phyloP scores from a whole-genome alignment of 176 grass and related monocot species.

The Ensete glaucum region DNA sequence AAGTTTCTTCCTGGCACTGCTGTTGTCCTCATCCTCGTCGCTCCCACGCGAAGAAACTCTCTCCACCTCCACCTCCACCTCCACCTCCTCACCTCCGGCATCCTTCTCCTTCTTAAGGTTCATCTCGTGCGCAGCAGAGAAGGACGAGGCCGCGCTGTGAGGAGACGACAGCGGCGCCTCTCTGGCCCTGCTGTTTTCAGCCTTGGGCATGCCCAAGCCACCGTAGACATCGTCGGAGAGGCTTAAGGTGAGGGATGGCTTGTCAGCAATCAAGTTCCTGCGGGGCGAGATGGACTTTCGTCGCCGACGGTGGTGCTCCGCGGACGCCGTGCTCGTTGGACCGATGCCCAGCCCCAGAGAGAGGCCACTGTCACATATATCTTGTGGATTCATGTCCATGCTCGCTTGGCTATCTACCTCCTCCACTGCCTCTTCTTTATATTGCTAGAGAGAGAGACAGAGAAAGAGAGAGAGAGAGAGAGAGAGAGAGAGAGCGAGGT shows the following conservation, averaged over 20 bases:
- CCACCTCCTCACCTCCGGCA: neutral
- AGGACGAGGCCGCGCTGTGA: constrained; percentile 12
- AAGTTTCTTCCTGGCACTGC: constrained; percentile 82
- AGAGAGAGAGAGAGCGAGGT: constrained; percentile 37
- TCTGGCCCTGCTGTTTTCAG: neutral
- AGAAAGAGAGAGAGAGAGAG: constrained; percentile 16
- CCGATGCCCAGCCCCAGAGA: constrained; percentile 62
- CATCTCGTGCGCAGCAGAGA: constrained; percentile 8
- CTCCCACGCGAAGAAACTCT: constrained; percentile 30
- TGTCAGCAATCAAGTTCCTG: neutral
- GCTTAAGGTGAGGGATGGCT: constrained; percentile 77
- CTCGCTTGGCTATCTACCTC: neutral
- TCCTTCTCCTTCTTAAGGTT: constrained; percentile 19
- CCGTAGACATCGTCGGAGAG: constrained; percentile 33
- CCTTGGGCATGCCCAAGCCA: neutral
- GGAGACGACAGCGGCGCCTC: constrained; percentile 21
- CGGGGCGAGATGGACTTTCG: neutral
- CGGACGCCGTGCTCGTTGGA: neutral
- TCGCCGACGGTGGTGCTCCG: neutral
- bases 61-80: neutral
- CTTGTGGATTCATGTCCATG: constrained; percentile 52
- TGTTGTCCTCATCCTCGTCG: constrained; percentile 79
- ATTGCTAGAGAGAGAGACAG: neutral
- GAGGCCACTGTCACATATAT: constrained; percentile 50
- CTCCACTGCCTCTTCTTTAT: constrained; percentile 4